Conservation (phyloP, 2,329 filamentous ascomycete genomes). For the Pseudopithomyces chartarum region DNA sequence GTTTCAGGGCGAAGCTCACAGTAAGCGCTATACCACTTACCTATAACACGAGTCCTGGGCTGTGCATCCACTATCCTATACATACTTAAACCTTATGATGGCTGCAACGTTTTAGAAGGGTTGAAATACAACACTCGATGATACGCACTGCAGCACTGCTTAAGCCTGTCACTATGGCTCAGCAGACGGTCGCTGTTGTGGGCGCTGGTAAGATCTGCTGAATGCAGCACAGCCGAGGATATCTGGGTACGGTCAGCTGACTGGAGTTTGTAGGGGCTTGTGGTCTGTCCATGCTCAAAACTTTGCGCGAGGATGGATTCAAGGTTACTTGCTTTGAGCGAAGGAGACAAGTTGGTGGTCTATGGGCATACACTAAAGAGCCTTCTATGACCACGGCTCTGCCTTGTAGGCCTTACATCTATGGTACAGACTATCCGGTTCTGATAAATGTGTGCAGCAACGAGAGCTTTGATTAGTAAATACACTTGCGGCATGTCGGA, state of each 20-base stretch:
- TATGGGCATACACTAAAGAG: constrained; percentile 52
- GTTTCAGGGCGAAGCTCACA: too few species aligned
- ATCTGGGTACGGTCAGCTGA: not conserved
- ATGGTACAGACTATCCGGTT: not conserved
- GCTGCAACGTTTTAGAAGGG: too few species aligned
- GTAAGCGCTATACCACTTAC: too few species aligned
- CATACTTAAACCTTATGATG: too few species aligned
- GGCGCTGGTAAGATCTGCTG: constrained; percentile 12
- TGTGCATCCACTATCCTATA: too few species aligned
- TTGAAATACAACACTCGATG: not conserved
- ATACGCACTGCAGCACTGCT: not conserved
- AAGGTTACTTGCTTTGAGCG: constrained; percentile 49
- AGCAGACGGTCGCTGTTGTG: constrained; percentile 14
- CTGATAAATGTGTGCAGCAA: constrained; percentile 3
- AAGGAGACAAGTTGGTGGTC: constrained; percentile 48
- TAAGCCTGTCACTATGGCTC: constrained; percentile 7
- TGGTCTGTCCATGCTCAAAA: constrained; percentile 39
- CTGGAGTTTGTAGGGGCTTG: constrained; percentile 7
- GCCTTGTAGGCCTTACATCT: constrained; percentile 38
- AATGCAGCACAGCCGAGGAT: not conserved
- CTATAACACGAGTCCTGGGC: too few species aligned
- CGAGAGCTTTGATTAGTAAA: constrained; percentile 35
- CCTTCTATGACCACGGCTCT: constrained; percentile 16
- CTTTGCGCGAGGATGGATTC: constrained; percentile 52
- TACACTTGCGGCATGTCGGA: constrained; percentile 50